phyloP scores from a whole-genome alignment of 306 rosid genomes.

The Quercus parvula region DNA sequence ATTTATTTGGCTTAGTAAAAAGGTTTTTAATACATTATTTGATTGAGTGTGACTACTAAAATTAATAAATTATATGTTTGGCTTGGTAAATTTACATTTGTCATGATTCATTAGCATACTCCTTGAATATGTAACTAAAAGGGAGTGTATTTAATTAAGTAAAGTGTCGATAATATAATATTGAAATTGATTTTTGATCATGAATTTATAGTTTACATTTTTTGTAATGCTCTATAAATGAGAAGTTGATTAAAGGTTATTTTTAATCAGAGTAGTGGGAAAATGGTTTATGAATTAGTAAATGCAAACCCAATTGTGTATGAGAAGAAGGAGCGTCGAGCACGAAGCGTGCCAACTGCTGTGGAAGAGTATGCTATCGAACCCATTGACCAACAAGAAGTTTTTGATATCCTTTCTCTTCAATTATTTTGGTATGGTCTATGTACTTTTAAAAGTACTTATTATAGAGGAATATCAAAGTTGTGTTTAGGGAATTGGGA shows the following conservation, averaged over 20 bases:
- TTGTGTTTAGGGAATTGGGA: not conserved
- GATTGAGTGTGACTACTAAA: too few species aligned
- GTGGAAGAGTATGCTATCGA: conserved; percentile 47
- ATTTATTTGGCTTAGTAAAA: too few species aligned
- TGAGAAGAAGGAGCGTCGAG: conserved; percentile 79
- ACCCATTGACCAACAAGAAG: conserved; percentile 71
- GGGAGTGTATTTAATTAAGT: too few species aligned
- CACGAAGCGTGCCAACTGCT: conserved; percentile 39
- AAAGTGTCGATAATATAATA: too few species aligned
- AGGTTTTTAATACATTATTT: too few species aligned
- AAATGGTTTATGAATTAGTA: conserved; percentile 69
- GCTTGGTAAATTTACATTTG: too few species aligned
- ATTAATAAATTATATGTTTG: too few species aligned
- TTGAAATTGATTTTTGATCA: too few species aligned
- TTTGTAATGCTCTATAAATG: not conserved
- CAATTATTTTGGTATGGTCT: not conserved
- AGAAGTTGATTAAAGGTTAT: not conserved
- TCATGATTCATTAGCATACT: too few species aligned
- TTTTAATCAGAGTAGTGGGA: not conserved
- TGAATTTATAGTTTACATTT: not conserved
- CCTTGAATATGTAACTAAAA: too few species aligned
- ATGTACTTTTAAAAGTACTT: not conserved
- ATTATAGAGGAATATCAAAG: not conserved
- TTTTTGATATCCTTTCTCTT: conserved; percentile 82
- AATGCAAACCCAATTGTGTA: conserved; percentile 84